Evolutionary conservation across 2,329 filamentous ascomycete genomes (phyloP).

Genomic region (Aspergillus tanneri): DNA sequence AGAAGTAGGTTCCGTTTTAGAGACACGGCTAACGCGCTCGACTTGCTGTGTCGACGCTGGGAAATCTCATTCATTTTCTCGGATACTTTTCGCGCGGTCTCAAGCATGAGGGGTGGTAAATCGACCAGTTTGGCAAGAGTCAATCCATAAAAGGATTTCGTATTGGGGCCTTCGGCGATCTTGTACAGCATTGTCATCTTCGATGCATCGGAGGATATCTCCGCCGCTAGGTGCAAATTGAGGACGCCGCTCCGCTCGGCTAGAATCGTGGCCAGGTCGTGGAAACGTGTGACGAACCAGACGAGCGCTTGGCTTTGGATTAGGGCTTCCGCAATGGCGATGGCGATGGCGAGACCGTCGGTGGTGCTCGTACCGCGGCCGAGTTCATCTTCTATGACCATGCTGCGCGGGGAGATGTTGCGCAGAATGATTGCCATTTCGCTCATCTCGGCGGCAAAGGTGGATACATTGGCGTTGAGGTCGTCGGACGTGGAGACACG

Average conservation of each 20-base stretch:
- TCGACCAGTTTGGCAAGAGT: conserved; percentile 72
- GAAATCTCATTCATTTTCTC: conserved; percentile 59
- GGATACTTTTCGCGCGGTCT: conserved; percentile 67
- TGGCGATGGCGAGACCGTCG: conserved; percentile 84
- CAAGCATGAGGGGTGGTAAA: conserved; percentile 66
- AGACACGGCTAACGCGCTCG: conserved; percentile 58
- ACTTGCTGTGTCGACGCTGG: conserved; percentile 59
- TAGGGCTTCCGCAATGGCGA: conserved; percentile 85
- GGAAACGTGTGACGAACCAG: conserved; percentile 94
- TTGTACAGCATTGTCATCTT: conserved; percentile 88
- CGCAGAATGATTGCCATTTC: conserved; percentile 91
- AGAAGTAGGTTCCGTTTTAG: conserved; percentile 72
- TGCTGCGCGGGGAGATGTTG: conserved; percentile 73
- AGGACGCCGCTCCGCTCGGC: conserved; percentile 73
- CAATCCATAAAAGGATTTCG: conserved; percentile 79
- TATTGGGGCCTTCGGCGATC: conserved; percentile 67
- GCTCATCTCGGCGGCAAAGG: conserved; percentile 91
- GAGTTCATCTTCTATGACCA: conserved; percentile 87
- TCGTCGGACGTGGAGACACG: conserved; percentile 83
- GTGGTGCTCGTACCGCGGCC: conserved; percentile 85
- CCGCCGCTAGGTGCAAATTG: conserved; percentile 76
- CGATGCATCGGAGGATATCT: conserved; percentile 57
- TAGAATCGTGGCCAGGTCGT: conserved; percentile 74
- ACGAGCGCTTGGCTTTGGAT: conserved; percentile 75
- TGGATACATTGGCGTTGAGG: conserved; percentile 87